Evolutionary conservation across 257 asterid species (phyloP).

Genomic region (Plantago major): DNA sequence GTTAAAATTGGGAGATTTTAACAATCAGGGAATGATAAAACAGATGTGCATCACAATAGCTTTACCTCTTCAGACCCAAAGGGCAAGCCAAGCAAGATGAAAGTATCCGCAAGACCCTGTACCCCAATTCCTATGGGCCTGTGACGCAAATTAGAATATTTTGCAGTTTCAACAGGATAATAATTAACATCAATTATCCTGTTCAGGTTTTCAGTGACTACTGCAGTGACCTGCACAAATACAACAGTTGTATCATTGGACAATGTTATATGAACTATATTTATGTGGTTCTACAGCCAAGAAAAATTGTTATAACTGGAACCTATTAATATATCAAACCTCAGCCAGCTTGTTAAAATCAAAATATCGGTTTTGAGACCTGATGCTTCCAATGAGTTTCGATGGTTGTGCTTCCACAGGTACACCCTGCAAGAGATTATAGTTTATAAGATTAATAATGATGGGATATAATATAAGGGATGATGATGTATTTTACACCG

Average conservation of each 20-base stretch:
- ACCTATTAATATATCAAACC: constrained; percentile 39
- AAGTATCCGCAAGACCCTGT: constrained; percentile 94
- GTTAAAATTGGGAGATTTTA: constrained; percentile 1
- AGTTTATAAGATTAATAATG: not conserved
- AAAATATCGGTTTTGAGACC: constrained; percentile 68
- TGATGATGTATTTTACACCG: not conserved
- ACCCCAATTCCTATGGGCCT: constrained; percentile 96
- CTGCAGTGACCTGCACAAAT: too few relatives aligned
- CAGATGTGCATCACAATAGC: not conserved
- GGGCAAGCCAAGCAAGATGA: constrained; percentile 93
- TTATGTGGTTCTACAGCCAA: not conserved
- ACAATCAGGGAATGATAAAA: not conserved
- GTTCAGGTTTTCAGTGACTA: constrained; percentile 78
- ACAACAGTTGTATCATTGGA: not conserved
- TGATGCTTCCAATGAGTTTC: constrained; percentile 87
- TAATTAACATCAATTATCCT: constrained; percentile 80
- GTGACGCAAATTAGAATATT: constrained; percentile 69
- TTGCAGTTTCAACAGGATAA: constrained; percentile 95
- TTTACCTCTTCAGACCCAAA: constrained; percentile 91
- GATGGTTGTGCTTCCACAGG: constrained; percentile 75
- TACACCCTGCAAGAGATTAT: constrained; percentile 48
- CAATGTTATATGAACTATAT: not conserved
- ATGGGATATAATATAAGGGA: too few relatives aligned
- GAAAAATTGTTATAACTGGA: not conserved
- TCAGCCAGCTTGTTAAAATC: constrained; percentile 91